These are phyloP conservation scores for Beauveria rudraprayagi DNA, from an alignment of 2,329 filamentous ascomycete genomes.

Conservation along the genomic window DNA sequence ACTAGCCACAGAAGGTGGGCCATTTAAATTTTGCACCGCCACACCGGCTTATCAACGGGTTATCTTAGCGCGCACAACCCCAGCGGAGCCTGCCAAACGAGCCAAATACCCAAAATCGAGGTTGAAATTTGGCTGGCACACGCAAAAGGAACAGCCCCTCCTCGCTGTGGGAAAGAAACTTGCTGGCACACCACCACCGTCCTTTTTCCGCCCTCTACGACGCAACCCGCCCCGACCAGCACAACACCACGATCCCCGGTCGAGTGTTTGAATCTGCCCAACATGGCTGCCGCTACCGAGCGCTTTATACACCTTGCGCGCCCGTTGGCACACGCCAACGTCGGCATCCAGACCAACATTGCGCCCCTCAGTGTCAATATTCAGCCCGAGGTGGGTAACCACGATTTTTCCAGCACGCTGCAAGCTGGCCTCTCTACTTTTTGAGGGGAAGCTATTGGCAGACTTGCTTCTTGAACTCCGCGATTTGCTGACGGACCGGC, in stretches of 20 bases:
- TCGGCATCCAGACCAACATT: constrained; percentile 76
- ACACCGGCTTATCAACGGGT: constrained; percentile 27
- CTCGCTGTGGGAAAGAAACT: constrained; percentile 12
- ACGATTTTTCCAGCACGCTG: background rate
- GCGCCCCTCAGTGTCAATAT: constrained; percentile 90
- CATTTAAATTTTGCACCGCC: constrained; percentile 20
- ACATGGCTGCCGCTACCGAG: constrained; percentile 71
- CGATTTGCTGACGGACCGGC: background rate
- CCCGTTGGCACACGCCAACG: constrained; percentile 73
- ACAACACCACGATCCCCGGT: background rate
- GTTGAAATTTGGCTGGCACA: constrained; percentile 25
- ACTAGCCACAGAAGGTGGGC: constrained; percentile 27
- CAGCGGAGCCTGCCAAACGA: constrained; percentile 32
- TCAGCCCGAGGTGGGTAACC: constrained; percentile 73
- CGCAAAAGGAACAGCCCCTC: constrained; percentile 15
- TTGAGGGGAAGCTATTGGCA: background rate
- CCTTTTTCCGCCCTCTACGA: constrained; percentile 13
- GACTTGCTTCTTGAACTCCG: background rate
- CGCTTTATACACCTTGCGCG: constrained; percentile 92
- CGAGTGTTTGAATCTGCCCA: constrained; percentile 35
- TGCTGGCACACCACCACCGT: constrained; percentile 13
- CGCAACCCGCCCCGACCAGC: constrained; percentile 15
- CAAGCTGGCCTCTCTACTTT: background rate
- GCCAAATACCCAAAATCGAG: constrained; percentile 34
- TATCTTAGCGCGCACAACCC: constrained; percentile 51